A percentile compares a stretch with the other conserved stretches of the same genome.
Evolutionary conservation across 306 rosid species (phyloP).

Genomic region (Acmispon strigosus): DNA sequence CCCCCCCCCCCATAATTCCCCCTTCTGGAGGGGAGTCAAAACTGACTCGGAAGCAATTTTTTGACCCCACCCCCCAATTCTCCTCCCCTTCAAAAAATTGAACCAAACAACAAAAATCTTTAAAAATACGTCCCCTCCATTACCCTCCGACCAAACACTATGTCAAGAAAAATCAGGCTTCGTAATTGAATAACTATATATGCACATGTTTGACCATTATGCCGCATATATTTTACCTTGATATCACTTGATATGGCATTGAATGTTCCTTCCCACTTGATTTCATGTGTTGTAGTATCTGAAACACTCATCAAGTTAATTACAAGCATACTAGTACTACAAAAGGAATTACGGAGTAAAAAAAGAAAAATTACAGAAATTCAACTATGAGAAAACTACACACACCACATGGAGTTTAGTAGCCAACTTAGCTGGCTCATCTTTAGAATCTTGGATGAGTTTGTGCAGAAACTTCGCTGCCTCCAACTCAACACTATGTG

Average conservation of each 20-base stretch:
- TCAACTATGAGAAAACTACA: constrained; percentile 13
- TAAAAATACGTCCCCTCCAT: no score
- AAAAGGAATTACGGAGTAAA: not conserved
- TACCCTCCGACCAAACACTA: no score
- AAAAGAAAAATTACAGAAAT: not conserved
- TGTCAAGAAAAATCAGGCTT: not conserved
- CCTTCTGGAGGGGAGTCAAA: no score
- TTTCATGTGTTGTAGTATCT: constrained; percentile 94
- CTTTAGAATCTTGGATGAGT: constrained; percentile 90
- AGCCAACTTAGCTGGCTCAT: constrained; percentile 90
- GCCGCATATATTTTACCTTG: constrained; percentile 45
- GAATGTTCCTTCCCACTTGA: constrained; percentile 92
- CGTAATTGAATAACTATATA: constrained; percentile 2
- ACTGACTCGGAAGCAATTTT: no score
- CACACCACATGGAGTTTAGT: constrained; percentile 87
- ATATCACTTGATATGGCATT: constrained; percentile 95
- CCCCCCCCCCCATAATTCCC: no score
- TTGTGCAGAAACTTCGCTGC: constrained; percentile 93
- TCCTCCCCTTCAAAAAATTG: no score
- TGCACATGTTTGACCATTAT: not conserved
- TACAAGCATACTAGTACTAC: not conserved
- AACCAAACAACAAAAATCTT: no score
- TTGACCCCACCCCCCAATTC: no score
- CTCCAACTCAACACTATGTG: constrained; percentile 85
- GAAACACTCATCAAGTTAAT: constrained; percentile 19